Conservation (phyloP, 2,329 filamentous ascomycete species). For the Furcasterigmium sp. region DNA sequence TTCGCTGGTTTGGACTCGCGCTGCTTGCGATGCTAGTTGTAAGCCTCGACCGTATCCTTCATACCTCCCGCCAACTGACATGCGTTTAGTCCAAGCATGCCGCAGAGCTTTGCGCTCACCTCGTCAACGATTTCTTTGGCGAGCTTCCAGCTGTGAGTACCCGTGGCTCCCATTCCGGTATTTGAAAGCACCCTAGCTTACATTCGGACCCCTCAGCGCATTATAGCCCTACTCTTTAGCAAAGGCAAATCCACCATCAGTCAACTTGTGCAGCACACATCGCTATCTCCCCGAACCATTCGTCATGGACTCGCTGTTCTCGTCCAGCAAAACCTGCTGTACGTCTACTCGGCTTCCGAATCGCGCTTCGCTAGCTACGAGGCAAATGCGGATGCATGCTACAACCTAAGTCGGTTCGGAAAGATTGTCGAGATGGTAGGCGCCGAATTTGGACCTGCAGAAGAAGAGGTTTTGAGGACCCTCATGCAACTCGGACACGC, state of each 20-base stretch:
- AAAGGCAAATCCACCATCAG: slow-evolving; percentile 71
- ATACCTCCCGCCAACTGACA: slow-evolving; percentile 14
- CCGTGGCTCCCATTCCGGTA: neutral
- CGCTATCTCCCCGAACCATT: slow-evolving; percentile 68
- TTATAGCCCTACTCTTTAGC: slow-evolving; percentile 73
- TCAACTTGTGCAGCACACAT: slow-evolving; percentile 66
- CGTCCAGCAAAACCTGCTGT: slow-evolving; percentile 82
- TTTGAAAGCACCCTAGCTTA: no score
- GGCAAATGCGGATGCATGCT: slow-evolving; percentile 73
- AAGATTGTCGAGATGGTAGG: slow-evolving; percentile 76
- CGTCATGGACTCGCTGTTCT: slow-evolving; percentile 79
- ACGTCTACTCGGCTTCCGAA: slow-evolving; percentile 61
- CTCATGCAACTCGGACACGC: slow-evolving; percentile 75
- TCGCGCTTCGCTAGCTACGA: slow-evolving; percentile 71
- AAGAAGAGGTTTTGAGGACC: slow-evolving; percentile 68
- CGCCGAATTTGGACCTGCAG: slow-evolving; percentile 67
- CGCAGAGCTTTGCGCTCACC: slow-evolving; percentile 82
- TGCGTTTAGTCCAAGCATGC: slow-evolving; percentile 59
- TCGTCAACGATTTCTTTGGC: slow-evolving; percentile 85
- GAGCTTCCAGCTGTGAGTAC: slow-evolving; percentile 81
- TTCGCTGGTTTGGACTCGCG: neutral
- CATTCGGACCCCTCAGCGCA: slow-evolving; percentile 59
- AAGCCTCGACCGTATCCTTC: slow-evolving; percentile 24
- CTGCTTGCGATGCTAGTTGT: slow-evolving; percentile 37
- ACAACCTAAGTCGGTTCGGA: slow-evolving; percentile 74